Evolutionary conservation across 73 alveolate genomes (phyloP).

Genomic region (Tetrahymena thermophila): DNA sequence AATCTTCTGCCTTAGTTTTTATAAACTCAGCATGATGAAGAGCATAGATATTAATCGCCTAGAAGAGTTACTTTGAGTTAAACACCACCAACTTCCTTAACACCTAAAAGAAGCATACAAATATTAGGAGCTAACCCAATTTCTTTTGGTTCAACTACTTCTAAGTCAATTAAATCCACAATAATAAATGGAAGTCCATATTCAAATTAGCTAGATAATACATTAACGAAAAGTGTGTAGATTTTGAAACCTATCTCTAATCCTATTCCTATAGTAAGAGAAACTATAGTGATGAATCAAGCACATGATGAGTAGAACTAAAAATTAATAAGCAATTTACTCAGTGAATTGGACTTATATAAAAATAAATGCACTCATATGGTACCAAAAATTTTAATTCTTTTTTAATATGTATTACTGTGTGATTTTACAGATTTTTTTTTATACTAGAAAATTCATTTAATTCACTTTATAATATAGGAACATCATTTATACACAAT

Average conservation of each 20-base stretch:
- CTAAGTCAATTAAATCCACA: background rate
- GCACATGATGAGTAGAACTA: background rate
- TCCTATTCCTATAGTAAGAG: background rate
- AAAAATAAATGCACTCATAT: background rate
- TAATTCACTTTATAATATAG: background rate
- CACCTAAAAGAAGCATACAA: background rate
- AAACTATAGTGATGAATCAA: background rate
- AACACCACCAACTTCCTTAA: background rate
- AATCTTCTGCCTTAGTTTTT: background rate
- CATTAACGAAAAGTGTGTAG: background rate
- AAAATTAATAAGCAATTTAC: background rate
- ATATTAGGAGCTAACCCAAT: background rate
- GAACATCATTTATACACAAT: background rate
- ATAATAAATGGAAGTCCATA: background rate
- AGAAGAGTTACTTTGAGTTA: background rate
- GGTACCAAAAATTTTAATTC: background rate
- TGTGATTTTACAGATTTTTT: background rate
- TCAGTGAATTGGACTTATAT: background rate
- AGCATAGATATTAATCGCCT: background rate
- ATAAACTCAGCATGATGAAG: background rate
- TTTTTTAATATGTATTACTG: background rate
- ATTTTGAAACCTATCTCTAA: background rate
- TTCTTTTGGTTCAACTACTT: background rate
- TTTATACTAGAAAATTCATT: too few species aligned
- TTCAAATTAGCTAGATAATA: background rate